Base-by-base conservation (phyloP, 495 filamentous ascomycete species). In the Xylaria flabelliformis region DNA sequence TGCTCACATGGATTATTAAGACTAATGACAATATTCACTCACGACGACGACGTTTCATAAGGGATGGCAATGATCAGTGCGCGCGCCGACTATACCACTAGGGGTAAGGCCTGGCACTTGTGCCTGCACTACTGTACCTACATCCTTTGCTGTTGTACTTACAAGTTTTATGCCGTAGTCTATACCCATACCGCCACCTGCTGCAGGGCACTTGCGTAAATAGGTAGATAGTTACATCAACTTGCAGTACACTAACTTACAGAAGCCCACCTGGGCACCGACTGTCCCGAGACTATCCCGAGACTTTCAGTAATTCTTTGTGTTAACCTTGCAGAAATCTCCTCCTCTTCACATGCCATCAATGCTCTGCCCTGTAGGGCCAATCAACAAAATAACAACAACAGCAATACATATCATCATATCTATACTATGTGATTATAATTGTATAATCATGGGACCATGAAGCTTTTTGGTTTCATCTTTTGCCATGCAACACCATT, bases 391-490 rank as follows among this genome's bases (percentile, higher is more conserved):
- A 56, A 55, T 21, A 64, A 19, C 2, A 36, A 1, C 61, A 61
- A 39, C 34, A 13, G 19, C 58, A 21, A 19, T 10, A 62, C 56
- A 36, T 13, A 61, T 39, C 24, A 34, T 61, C 24, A 34, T 61
- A 17, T 61, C 4, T 41, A n/a, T 21, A 10, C 58, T 42, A 41
- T 41, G 24, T 62, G 34, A 63, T 44, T 41, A 5, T 29, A 29
- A 26, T 65, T 48, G 63, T 65, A 34, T 50, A 48, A n/a, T 48
- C 21, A 64, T 64, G 36, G 39, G 36, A 17, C 26, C 61, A 64
- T 29, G 21, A 44, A 44, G n/a, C 39, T 76, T 74, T 73, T 73
- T 66, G 50, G 73, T 70, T 55, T 53, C 26, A 36, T 32, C 44
- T 68, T 21, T 44, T 26, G 32, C 48, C 71, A 65, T 74, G 67